A percentile compares a stretch with the other conserved stretches of the same genome.
Conservation (phyloP, 2,329 filamentous ascomycete genomes). For the Penicillium sp. region DNA sequence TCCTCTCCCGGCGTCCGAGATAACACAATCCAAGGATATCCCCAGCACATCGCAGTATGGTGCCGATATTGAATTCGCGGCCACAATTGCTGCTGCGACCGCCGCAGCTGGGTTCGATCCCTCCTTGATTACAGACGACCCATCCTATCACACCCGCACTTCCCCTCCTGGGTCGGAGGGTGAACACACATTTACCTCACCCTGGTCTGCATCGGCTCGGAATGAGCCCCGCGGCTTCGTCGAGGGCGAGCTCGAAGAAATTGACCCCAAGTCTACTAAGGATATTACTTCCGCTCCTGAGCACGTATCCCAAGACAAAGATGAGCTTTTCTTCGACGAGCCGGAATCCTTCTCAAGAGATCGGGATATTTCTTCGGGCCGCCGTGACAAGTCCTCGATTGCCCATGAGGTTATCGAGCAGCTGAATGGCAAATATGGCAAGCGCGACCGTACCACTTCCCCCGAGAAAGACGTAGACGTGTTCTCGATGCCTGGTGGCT, state of each 20-base stretch:
- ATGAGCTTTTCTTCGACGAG: constrained; percentile 17
- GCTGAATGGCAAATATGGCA: constrained; percentile 15
- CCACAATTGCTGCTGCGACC: constrained; percentile 59
- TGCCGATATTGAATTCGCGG: constrained; percentile 61
- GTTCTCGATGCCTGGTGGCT: constrained; percentile 28
- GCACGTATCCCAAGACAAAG: constrained; percentile 11
- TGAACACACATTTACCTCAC: constrained; percentile 44
- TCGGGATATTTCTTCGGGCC: not conserved
- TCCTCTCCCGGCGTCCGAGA: constrained; percentile 7
- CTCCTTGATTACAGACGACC: constrained; percentile 60
- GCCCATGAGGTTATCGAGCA: constrained; percentile 22
- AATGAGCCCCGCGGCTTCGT: constrained; percentile 39
- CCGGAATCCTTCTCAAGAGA: constrained; percentile 12
- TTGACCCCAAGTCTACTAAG: constrained; percentile 29
- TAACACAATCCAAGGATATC: constrained; percentile 1
- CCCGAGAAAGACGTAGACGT: constrained; percentile 17
- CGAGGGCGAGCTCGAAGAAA: constrained; percentile 44
- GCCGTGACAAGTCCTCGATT: constrained; percentile 14
- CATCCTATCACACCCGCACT: constrained; percentile 53
- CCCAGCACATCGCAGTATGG: constrained; percentile 41
- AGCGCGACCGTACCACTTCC: constrained; percentile 11
- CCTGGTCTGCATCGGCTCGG: constrained; percentile 45
- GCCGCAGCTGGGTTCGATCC: constrained; percentile 63
- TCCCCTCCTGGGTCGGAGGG: constrained; percentile 56
- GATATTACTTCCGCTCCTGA: constrained; percentile 1